Percentiles rank a stretch among this genome's conserved stretches.
These are phyloP conservation scores for Backusella liffmaniae DNA, from an alignment of 192 early-diverging fungal genomes.

Conservation along the genomic window DNA sequence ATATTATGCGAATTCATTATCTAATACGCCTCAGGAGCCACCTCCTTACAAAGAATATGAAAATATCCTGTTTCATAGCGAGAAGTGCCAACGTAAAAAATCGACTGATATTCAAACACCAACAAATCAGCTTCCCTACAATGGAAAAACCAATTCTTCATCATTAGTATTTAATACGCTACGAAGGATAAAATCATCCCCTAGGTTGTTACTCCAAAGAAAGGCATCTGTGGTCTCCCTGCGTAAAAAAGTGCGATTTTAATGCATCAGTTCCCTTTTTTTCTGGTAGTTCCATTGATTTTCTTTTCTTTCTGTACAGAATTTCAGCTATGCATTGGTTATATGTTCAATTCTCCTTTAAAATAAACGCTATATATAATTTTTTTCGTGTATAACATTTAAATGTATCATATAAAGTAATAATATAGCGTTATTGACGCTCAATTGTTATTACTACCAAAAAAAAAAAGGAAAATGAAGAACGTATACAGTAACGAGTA, in stretches of 20 bases:
- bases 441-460: background rate
- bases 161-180: background rate
- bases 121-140: background rate
- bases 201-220: background rate
- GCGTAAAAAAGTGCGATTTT: background rate
- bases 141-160: background rate
- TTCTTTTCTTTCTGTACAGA: conserved; percentile 7
- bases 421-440: background rate
- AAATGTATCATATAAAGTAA: background rate
- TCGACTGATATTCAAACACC: background rate
- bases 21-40: background rate
- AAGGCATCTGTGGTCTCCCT: background rate
- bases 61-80: background rate
- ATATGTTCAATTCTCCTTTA: conserved; percentile 3
- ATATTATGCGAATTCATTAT: background rate
- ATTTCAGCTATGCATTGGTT: background rate
- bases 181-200: background rate
- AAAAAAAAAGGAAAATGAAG: background rate
- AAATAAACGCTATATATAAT: background rate
- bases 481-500: background rate
- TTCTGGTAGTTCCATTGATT: background rate
- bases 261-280: conserved; percentile 2
- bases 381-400: background rate
- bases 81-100: background rate
- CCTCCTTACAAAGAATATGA: conserved; percentile 5